Evolutionary conservation across 805 yeast species (phyloP), one percentile per base, ranked within the genome.

Genomic region (Schwanniomyces yamadae): DNA sequence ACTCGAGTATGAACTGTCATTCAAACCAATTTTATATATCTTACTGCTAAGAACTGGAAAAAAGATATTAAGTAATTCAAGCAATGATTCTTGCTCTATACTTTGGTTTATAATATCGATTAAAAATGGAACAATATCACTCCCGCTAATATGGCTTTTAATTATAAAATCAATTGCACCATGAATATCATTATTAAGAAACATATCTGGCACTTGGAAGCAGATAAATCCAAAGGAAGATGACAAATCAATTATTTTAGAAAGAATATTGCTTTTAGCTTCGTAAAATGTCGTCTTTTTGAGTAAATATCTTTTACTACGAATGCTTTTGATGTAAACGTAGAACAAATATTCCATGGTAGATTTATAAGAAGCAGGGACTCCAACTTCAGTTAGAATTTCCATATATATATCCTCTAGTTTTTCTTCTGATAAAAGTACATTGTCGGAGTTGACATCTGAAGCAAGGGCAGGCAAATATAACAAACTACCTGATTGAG

Each of bases 121-220:
- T 36, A 88, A 54, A 41, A 80, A 81, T 3, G 56, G 48, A n/a
- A 49, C 33, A 34, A 48, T 41, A 13, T 51, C 52, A 12, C 31
- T 13, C 12, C 25, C 31, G 15, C 38, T 31, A 6, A 20, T 16
- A 22, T 41, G 47, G 18, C 41, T 43, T 7, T 32, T 32, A n/a
- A 64, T 44, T 37, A 67, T 56, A 4, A 45, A 40, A 11, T 51
- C 50, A 5, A 64, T 44, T 1, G 61, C 43, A 7, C 34, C 37
- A 10, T 57, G 54, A 13, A 72, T 42, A 31, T 70, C 65, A 41
- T 62, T 61, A 42, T 70, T 64, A 25, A 66, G 39, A 38, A 75
- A 73, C 75, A 77, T 75, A 37, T 82, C 90, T 7, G 84, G 82
- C 3, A 80, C 74, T 55, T 81, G 87, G 51, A 84, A 80, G 15